phyloP scores from a whole-genome alignment of 768 basidiomycete genomes.

The Strobilomyces echinocephalus region DNA sequence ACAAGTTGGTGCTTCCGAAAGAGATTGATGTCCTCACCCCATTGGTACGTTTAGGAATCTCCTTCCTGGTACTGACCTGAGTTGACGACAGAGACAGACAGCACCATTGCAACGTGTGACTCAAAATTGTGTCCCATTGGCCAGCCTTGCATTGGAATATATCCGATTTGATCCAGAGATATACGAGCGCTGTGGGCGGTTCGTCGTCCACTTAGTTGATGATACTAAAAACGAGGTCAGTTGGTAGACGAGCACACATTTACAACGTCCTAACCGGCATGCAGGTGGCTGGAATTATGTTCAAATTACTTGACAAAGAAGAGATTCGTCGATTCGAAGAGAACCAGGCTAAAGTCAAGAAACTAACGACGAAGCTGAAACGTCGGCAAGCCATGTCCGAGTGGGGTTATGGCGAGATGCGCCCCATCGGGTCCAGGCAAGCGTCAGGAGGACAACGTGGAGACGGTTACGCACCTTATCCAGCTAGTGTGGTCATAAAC shows the following conservation, averaged over 20 bases:
- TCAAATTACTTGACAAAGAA: neutral
- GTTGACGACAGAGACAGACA: no score
- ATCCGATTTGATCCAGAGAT: rapidly evolving
- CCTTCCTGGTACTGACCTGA: no score
- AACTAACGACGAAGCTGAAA: neutral
- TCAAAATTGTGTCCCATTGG: neutral
- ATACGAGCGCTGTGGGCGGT: neutral
- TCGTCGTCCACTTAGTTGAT: neutral
- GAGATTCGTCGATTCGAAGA: neutral
- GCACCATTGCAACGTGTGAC: no score
- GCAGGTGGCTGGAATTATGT: neutral
- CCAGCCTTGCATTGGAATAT: neutral
- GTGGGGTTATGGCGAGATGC: neutral
- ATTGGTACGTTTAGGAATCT: neutral
- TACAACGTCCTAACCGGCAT: no score
- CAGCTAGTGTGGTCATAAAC: neutral
- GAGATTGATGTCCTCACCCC: neutral
- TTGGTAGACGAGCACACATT: no score
- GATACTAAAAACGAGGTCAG: neutral
- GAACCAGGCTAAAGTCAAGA: constrained; percentile 7
- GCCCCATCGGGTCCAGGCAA: neutral
- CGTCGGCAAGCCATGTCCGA: neutral
- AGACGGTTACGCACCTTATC: constrained; percentile 3
- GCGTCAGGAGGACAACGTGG: neutral
- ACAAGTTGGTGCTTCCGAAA: neutral